A percentile compares a stretch with the other conserved stretches of the same genome.
Evolutionary conservation across 1,284 basidiomycete genomes (phyloP).

Genomic region (Coniferiporia sulphurascens): DNA sequence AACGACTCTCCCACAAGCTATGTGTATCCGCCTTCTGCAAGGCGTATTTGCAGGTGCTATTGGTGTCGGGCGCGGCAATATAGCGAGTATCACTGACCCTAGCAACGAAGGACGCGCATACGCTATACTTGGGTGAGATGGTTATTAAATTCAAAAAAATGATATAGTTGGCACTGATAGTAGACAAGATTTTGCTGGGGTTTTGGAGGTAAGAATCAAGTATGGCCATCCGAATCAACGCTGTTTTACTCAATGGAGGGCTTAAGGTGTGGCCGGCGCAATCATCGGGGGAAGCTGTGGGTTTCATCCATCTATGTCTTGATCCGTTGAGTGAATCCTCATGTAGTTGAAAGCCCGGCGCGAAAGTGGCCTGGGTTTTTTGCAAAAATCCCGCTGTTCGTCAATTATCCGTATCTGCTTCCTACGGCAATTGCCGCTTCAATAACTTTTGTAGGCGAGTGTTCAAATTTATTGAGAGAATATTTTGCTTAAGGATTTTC

Average conservation of each 20-base stretch:
- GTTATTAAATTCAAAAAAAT: not conserved
- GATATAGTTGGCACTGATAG: not conserved
- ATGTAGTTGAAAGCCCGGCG: constrained; percentile 76
- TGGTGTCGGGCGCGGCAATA: constrained; percentile 86
- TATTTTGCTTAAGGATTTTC: constrained; percentile 3
- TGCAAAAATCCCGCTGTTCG: constrained; percentile 61
- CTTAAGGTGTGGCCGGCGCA: constrained; percentile 63
- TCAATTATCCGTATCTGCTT: constrained; percentile 85
- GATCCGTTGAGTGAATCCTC: not conserved
- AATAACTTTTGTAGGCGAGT: constrained; percentile 65
- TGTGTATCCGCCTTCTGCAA: constrained; percentile 86
- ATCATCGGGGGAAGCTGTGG: constrained; percentile 82
- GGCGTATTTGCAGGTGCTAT: constrained; percentile 95
- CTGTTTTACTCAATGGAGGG: not conserved
- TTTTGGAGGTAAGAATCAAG: constrained; percentile 59
- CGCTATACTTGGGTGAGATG: constrained; percentile 76
- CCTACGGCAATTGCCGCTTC: constrained; percentile 80
- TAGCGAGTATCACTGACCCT: constrained; percentile 83
- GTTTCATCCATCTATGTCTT: constrained; percentile 26
- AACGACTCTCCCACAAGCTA: constrained; percentile 76
- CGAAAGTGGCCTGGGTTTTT: constrained; percentile 81
- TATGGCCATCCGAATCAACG: not conserved
- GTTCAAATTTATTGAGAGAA: constrained; percentile 9
- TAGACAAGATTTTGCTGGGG: constrained; percentile 79
- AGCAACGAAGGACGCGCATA: constrained; percentile 94